Evolutionary conservation across 2,329 filamentous ascomycete genomes (phyloP).

Genomic region (Neocatenulostroma microsporum): DNA sequence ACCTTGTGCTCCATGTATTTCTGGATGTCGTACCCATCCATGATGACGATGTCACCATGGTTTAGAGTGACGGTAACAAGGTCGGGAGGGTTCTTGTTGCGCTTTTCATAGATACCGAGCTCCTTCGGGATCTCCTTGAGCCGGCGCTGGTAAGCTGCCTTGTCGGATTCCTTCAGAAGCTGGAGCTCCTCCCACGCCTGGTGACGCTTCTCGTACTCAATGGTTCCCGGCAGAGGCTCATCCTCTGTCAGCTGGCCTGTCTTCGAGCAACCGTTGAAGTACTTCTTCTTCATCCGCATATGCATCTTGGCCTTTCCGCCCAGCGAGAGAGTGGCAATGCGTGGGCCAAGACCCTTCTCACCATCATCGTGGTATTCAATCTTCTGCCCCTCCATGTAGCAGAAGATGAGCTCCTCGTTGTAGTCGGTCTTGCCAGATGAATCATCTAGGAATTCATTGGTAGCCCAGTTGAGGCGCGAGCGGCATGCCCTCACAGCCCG

Average conservation of each 20-base stretch:
- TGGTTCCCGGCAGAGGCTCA: constrained; percentile 20
- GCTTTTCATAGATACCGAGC: constrained; percentile 28
- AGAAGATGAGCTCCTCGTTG: constrained; percentile 57
- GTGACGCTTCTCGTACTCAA: constrained; percentile 29
- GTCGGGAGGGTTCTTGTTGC: constrained; percentile 26
- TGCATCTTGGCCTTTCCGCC: constrained; percentile 53
- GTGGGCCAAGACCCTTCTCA: constrained; percentile 54
- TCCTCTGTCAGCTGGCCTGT: constrained; percentile 28
- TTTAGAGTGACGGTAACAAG: constrained; percentile 43
- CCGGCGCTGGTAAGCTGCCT: constrained; percentile 19
- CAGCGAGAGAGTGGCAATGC: constrained; percentile 54
- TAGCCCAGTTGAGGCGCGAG: constrained; percentile 50
- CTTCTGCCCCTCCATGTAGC: constrained; percentile 53
- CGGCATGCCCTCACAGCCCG: constrained; percentile 43
- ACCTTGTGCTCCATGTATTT: constrained; percentile 54
- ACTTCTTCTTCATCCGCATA: constrained; percentile 49
- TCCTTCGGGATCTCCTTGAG: constrained; percentile 31
- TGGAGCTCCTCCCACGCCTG: constrained; percentile 27
- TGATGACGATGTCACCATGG: constrained; percentile 59
- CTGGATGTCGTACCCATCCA: constrained; percentile 55
- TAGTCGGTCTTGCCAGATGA: constrained; percentile 36
- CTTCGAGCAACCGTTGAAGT: constrained; percentile 34
- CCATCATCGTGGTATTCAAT: constrained; percentile 64
- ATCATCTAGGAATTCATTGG: constrained; percentile 34
- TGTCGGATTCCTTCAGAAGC: constrained; percentile 10